phyloP scores from a whole-genome alignment of 2,329 filamentous ascomycete species.

The Gnomoniopsis smithogilvyi region DNA sequence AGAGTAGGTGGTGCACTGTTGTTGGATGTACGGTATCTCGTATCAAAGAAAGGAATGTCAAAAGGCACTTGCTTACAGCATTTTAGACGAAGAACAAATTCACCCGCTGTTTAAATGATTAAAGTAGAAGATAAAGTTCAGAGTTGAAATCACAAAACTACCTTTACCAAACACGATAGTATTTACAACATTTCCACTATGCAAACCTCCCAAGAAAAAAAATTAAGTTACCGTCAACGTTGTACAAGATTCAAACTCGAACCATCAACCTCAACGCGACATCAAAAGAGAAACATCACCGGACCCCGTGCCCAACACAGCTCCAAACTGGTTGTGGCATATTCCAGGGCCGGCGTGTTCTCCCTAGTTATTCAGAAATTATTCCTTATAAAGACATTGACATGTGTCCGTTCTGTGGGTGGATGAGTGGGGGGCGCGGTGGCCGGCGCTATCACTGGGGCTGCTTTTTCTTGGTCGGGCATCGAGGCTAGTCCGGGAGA shows the following conservation, averaged over 20 bases:
- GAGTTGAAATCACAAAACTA: too few species aligned
- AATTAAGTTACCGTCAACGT: background rate
- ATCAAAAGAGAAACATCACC: background rate
- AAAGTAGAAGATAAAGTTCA: too few species aligned
- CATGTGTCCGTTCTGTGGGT: background rate
- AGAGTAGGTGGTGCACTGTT: too few species aligned
- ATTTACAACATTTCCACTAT: background rate
- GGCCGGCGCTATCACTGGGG: too few species aligned
- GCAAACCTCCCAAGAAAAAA: background rate
- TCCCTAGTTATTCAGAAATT: too few species aligned
- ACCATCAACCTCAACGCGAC: background rate
- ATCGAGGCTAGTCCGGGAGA: too few species aligned
- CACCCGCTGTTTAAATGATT: too few species aligned
- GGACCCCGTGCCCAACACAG: slow-evolving; percentile 2
- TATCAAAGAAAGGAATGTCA: too few species aligned
- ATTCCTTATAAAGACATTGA: background rate
- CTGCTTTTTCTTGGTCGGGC: too few species aligned
- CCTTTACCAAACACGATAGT: background rate
- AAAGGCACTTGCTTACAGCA: too few species aligned
- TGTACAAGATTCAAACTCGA: background rate
- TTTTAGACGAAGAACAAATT: too few species aligned
- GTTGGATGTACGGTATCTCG: too few species aligned
- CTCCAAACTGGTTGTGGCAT: slow-evolving; percentile 9
- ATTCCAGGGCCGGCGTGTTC: background rate
- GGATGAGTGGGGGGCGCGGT: background rate